Conservation (phyloP, 139 green algal species). For the Chlamydomonas asymmetrica region DNA sequence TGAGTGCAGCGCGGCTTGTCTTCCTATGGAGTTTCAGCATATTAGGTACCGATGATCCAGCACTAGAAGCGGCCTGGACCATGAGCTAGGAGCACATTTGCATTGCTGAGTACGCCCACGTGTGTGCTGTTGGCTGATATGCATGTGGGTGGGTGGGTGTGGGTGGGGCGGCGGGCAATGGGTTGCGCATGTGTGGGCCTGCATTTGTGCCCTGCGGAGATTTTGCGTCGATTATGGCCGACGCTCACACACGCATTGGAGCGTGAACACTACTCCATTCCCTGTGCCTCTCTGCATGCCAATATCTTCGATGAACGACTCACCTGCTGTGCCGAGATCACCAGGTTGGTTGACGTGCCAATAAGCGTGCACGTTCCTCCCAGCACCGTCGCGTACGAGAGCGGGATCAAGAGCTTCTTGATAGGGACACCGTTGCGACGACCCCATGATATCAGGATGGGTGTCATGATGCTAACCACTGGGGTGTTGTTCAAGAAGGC, state of each 20-base stretch:
- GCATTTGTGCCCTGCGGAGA: not conserved
- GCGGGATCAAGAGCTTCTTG: constrained; percentile 68
- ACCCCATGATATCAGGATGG: constrained; percentile 49
- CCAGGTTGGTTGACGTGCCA: constrained; percentile 79
- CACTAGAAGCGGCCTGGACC: not conserved
- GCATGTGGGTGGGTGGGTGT: too few relatives aligned
- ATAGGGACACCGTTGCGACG: not conserved
- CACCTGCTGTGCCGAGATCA: constrained; percentile 53
- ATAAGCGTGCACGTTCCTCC: constrained; percentile 77
- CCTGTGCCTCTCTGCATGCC: not conserved
- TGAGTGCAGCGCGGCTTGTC: too few relatives aligned
- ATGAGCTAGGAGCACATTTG: not conserved
- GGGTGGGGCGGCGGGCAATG: too few relatives aligned
- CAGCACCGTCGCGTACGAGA: constrained; percentile 70
- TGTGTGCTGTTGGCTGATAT: too few relatives aligned
- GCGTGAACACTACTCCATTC: not conserved
- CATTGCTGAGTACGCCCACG: not conserved
- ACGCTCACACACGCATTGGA: not conserved
- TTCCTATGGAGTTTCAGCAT: not conserved
- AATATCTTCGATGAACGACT: not conserved
- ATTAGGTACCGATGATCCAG: not conserved
- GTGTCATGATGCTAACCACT: constrained; percentile 39
- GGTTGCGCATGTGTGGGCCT: too few relatives aligned
- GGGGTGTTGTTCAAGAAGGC: constrained; percentile 85
- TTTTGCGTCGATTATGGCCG: not conserved